Conservation (phyloP, 148 eudicot genomes). For the Salicornia ramosissima region DNA sequence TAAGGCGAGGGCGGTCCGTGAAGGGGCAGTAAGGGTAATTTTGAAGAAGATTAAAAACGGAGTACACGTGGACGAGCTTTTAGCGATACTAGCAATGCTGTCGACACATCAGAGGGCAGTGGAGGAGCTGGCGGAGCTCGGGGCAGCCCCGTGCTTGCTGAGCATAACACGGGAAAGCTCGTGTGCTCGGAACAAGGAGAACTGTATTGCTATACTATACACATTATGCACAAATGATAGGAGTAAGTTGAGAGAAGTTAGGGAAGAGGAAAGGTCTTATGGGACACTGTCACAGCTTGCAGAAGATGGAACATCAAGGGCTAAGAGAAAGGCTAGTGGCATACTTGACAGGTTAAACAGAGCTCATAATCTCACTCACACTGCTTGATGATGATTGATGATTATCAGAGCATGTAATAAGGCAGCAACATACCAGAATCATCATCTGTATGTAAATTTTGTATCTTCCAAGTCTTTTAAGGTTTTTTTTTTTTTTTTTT, state of each 20-base stretch:
- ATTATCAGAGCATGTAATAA: not conserved
- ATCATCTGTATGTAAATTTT: conserved; percentile 36
- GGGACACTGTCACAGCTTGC: conserved; percentile 71
- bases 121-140: conserved; percentile 72
- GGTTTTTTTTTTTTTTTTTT: not conserved
- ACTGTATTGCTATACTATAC: conserved; percentile 66
- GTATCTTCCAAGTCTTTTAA: conserved; percentile 14
- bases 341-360: conserved; percentile 72
- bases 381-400: conserved; percentile 59
- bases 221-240: conserved; percentile 61
- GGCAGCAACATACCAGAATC: conserved; percentile 8
- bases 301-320: conserved; percentile 80
- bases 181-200: conserved; percentile 78
- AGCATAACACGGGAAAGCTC: conserved; percentile 53
- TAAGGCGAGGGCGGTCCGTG: conserved; percentile 65
- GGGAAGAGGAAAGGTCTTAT: conserved; percentile 61
- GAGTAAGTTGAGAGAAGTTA: conserved; percentile 60
- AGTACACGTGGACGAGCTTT: conserved; percentile 61
- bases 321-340: conserved; percentile 85
- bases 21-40: conserved; percentile 77
- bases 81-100: conserved; percentile 85
- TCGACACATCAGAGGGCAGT: conserved; percentile 63
- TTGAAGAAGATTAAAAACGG: conserved; percentile 49
- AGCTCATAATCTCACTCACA: conserved; percentile 54
- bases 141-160: conserved; percentile 54